These are phyloP conservation scores for Albizia julibrissin DNA, from an alignment of 306 rosid genomes.

Conservation along the genomic window DNA sequence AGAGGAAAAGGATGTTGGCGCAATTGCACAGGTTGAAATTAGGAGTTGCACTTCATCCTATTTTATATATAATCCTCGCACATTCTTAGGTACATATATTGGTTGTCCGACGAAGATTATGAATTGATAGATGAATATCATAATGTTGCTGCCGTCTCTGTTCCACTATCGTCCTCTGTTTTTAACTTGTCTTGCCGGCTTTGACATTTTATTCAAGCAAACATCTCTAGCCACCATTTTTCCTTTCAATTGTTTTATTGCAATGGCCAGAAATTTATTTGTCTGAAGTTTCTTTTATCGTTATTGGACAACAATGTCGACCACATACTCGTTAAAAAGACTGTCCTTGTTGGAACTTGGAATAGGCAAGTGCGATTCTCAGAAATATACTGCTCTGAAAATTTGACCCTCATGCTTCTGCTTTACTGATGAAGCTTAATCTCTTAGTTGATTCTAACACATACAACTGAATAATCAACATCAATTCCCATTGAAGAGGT, in stretches of 20 bases:
- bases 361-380: background rate
- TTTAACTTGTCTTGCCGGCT: background rate
- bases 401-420: no score
- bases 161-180: background rate
- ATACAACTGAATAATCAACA: no score
- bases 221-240: background rate
- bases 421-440: no score
- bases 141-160: background rate
- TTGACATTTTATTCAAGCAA: background rate
- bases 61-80: background rate
- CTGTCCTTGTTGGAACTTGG: background rate
- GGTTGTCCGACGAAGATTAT: background rate
- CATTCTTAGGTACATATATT: background rate
- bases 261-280: background rate
- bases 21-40: background rate
- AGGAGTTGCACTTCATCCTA: background rate
- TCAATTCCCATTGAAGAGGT: background rate
- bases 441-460: no score
- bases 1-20: background rate
- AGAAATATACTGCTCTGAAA: no score
- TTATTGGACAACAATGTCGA: background rate
- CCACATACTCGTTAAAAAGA: background rate
- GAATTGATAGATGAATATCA: background rate
- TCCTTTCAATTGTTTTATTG: background rate
- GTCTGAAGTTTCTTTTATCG: background rate